phyloP scores from a whole-genome alignment of 768 basidiomycete genomes.

The Leucocoprinus birnbaumii region DNA sequence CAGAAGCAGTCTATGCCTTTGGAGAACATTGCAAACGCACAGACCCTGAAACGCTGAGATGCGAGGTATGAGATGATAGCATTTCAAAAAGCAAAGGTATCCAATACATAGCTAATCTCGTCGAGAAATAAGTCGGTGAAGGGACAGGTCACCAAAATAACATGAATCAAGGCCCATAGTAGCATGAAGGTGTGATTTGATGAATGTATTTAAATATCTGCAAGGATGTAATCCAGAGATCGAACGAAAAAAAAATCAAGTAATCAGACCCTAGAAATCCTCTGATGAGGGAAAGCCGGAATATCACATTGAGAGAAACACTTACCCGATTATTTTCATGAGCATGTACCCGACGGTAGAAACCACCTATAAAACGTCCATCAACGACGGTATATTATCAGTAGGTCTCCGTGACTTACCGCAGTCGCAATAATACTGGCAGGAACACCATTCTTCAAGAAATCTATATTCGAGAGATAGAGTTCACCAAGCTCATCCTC shows the following conservation, averaged over 20 bases:
- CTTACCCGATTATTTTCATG: slow-evolving; percentile 71
- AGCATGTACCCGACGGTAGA: slow-evolving; percentile 81
- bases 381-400: neutral
- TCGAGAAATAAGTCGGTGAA: too few relatives aligned
- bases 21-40: too few relatives aligned
- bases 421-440: slow-evolving; percentile 88
- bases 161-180: too few relatives aligned
- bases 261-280: neutral
- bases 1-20: too few relatives aligned
- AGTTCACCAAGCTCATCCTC: slow-evolving; percentile 92
- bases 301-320: slow-evolving; percentile 11
- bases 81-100: too few relatives aligned
- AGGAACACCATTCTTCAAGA: slow-evolving; percentile 91
- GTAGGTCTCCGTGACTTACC: slow-evolving; percentile 37
- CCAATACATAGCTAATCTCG: too few relatives aligned
- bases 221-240: too few relatives aligned
- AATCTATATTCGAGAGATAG: slow-evolving; percentile 84
- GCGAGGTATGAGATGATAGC: too few relatives aligned
- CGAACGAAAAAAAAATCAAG: neutral
- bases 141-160: too few relatives aligned
- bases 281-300: neutral
- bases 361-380: slow-evolving; percentile 54
- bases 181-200: too few relatives aligned
- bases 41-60: too few relatives aligned
- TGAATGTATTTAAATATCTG: too few relatives aligned